Base-by-base conservation (phyloP, 495 filamentous ascomycete species). In the Aspergillus indologenus region DNA sequence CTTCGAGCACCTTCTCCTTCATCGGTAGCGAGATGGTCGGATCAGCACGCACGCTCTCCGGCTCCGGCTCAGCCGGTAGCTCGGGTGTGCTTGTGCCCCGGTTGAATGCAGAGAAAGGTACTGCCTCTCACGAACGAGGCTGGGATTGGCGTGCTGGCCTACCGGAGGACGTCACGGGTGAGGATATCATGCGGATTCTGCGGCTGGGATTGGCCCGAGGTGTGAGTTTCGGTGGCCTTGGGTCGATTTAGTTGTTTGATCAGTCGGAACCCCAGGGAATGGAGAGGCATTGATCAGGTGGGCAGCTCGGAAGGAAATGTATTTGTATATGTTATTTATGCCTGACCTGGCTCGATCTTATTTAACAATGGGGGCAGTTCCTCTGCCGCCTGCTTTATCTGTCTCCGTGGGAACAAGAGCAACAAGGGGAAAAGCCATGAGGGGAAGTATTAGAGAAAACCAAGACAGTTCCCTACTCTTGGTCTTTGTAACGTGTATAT, bases 91-190 rank as follows among this genome's bases (percentile, higher is more conserved):
- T 87, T 20, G 77, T 86, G 4, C 73, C 74, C 18, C 66, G 66
- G 21, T 63, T 67, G 1, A 62, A 64, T 40, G 68, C 68, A 17
- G 65, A 53, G 26, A 78, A 81, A 4, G 50, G 44, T 63, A 76
- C 75, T 14, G 71, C 74, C 26, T 54, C 50, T 20, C 58, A 59
- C 18, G 71, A 73, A 56, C 77, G 90, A 53, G 87, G 87, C 0
- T 96, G 92, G 92, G 92, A 97, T 73, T 97, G 92, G 92, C 75
- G 92, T 61, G 77, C 73, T 6, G 83, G 82, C 12, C 69, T 93
- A 53, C 66, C 75, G 14, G 82, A 81, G 46, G 74, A 76, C 26
- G 79, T 78, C 12, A 83, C 65, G 53, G 89, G 84, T 0, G 76
- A 81, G 62, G 88, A 92, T 65, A 75, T 96, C 1, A 72, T 96